Conservation (phyloP, 2,329 filamentous ascomycete species). For the Hypoxylon sp. region DNA sequence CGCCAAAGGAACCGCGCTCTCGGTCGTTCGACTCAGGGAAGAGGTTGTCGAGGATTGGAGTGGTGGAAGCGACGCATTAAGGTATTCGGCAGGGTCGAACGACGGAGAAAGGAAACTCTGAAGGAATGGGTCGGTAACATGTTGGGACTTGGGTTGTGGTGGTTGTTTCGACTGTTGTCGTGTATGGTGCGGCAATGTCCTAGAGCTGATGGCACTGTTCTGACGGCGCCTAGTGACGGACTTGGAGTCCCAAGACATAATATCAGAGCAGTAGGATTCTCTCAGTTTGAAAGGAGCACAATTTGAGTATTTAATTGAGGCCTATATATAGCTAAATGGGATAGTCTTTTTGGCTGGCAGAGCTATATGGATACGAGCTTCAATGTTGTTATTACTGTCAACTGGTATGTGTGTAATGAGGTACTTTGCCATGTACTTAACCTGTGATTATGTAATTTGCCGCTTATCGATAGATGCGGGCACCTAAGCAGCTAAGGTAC, state of each 20-base stretch:
- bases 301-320: background rate
- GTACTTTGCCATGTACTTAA: too few species aligned
- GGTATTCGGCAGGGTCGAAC: conserved; percentile 88
- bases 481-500: background rate
- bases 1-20: conserved; percentile 72
- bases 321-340: background rate
- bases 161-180: conserved; percentile 58
- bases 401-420: too few species aligned
- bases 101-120: conserved; percentile 80
- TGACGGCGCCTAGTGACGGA: conserved; percentile 61
- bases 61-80: conserved; percentile 83
- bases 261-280: background rate
- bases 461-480: background rate
- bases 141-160: conserved; percentile 67
- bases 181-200: conserved; percentile 60
- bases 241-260: conserved; percentile 61
- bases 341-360: too few species aligned
- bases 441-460: background rate
- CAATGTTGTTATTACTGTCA: background rate
- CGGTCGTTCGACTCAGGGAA: conserved; percentile 48
- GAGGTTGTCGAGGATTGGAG: conserved; percentile 65
- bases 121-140: conserved; percentile 80
- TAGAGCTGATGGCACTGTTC: conserved; percentile 60
- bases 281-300: too few species aligned
- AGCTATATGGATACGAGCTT: background rate